These are phyloP conservation scores for Oryza longistaminata DNA, from an alignment of 176 grass and related monocot genomes.

Conservation along the genomic window DNA sequence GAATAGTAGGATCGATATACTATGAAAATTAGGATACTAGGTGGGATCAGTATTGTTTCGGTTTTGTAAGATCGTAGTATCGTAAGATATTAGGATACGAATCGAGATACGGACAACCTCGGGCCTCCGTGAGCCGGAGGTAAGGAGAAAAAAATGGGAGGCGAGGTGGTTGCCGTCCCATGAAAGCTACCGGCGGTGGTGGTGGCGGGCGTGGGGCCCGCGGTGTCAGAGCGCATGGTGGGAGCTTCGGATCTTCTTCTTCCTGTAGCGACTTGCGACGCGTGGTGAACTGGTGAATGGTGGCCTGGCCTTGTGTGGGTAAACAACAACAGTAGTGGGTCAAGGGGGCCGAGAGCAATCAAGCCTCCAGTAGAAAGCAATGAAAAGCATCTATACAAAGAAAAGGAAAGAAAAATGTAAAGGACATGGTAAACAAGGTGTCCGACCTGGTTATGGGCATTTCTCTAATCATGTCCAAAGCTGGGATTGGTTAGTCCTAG, in stretches of 20 bases:
- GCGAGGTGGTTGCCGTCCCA: constrained; percentile 24
- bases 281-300: constrained; percentile 16
- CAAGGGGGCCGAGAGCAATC: background rate
- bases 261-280: constrained; percentile 30
- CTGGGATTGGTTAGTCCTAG: background rate
- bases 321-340: background rate
- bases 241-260: background rate
- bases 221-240: constrained; percentile 5
- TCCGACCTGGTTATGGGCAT: background rate
- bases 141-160: constrained; percentile 3
- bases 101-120: no score
- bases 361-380: background rate
- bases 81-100: no score
- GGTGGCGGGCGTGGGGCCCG: background rate
- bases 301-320: background rate
- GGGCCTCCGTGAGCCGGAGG: constrained; percentile 25
- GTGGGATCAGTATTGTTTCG: no score
- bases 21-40: no score
- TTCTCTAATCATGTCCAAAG: background rate
- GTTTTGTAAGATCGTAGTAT: no score
- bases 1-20: no score
- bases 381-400: background rate
- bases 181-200: constrained; percentile 21
- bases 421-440: background rate
- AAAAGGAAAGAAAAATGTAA: background rate